Percentiles rank a stretch among this genome's conserved stretches.
Evolutionary conservation across 192 early-diverging fungal genomes (phyloP).

Genomic region (Coemansia sp.): DNA sequence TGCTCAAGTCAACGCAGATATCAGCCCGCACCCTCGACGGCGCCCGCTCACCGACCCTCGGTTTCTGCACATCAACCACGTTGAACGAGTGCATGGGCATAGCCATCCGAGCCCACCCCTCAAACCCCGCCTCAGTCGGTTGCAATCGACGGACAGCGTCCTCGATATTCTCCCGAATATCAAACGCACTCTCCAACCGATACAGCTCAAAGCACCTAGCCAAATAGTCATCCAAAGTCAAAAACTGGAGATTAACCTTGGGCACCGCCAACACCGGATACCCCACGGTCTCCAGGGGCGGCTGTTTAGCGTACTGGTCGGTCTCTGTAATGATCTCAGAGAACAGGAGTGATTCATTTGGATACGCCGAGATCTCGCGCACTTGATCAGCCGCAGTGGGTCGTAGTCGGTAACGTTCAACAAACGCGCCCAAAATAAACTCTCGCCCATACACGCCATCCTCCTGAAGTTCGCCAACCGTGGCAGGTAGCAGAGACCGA

Average conservation of each 20-base stretch:
- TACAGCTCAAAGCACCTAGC: slow-evolving; percentile 80
- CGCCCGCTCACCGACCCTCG: slow-evolving; percentile 54
- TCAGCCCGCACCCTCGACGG: slow-evolving; percentile 68
- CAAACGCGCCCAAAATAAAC: slow-evolving; percentile 57
- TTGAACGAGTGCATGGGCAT: slow-evolving; percentile 62
- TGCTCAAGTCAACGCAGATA: slow-evolving; percentile 64
- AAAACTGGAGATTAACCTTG: slow-evolving; percentile 90
- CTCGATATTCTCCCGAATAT: slow-evolving; percentile 84
- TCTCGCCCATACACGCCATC: slow-evolving; percentile 21
- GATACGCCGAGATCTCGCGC: slow-evolving; percentile 21
- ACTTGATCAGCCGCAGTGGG: slow-evolving; percentile 12
- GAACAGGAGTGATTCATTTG: slow-evolving; percentile 62
- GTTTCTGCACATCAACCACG: slow-evolving; percentile 64
- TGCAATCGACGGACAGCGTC: slow-evolving; percentile 80
- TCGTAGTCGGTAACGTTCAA: slow-evolving; percentile 16
- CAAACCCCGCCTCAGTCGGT: slow-evolving; percentile 74
- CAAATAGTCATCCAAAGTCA: slow-evolving; percentile 90
- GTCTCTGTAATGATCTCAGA: slow-evolving; percentile 66
- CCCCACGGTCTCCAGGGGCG: slow-evolving; percentile 1
- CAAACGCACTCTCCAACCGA: slow-evolving; percentile 77
- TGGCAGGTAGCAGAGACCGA: slow-evolving; percentile 15
- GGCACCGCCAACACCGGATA: slow-evolving; percentile 58
- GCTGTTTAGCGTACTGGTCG: slow-evolving; percentile 57
- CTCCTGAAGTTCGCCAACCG: slow-evolving; percentile 3
- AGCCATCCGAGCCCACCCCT: slow-evolving; percentile 94